Conservation (phyloP, 345 rosid genomes). For the Hypericum perforatum region DNA sequence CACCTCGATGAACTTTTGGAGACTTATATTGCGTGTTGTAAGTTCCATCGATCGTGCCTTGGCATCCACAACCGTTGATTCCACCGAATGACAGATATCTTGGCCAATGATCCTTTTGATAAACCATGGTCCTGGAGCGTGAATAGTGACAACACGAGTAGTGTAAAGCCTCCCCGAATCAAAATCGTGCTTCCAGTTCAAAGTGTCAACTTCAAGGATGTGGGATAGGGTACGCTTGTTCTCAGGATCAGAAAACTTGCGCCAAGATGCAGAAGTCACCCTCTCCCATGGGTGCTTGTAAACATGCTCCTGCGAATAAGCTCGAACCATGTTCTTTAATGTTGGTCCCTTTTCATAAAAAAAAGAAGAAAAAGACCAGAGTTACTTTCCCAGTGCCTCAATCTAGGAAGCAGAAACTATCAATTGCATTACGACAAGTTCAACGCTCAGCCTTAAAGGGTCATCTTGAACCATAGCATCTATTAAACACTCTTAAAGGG, state of each 20-base stretch:
- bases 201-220: constrained; percentile 75
- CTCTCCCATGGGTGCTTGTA: constrained; percentile 98
- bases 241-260: constrained; percentile 88
- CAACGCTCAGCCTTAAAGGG: no score
- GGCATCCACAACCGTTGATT: constrained; percentile 84
- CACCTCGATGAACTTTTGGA: constrained; percentile 82
- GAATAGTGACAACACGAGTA: constrained; percentile 75
- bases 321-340: not conserved
- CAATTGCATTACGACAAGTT: no score
- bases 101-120: constrained; percentile 73
- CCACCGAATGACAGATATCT: constrained; percentile 88
- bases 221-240: constrained; percentile 77
- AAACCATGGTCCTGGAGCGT: constrained; percentile 95
- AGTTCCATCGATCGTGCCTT: constrained; percentile 76
- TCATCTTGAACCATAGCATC: no score
- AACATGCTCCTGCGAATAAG: constrained; percentile 74
- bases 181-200: constrained; percentile 57
- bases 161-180: constrained; percentile 70
- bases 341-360: no score
- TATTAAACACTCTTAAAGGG: no score
- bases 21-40: constrained; percentile 68
- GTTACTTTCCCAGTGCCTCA: no score
- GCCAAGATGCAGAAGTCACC: constrained; percentile 96
- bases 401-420: no score
- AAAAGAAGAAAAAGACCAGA: no score